A percentile compares a stretch with the other conserved stretches of the same genome.
These are phyloP conservation scores for Taphrina betulina DNA, from an alignment of 1,139 yeast species.

Conservation along the genomic window DNA sequence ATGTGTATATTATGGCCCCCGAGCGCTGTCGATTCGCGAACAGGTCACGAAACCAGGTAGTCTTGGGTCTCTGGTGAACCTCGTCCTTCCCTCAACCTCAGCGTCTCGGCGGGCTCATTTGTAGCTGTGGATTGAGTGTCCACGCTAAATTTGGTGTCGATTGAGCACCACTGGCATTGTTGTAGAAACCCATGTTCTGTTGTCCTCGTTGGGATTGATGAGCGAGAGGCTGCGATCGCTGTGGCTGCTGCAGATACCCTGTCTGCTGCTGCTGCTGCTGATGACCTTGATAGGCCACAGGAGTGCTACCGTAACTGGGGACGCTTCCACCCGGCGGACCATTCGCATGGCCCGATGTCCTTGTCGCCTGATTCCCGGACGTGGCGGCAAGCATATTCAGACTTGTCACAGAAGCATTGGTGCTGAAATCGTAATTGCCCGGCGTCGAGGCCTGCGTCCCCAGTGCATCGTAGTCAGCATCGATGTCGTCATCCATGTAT, in stretches of 20 bases:
- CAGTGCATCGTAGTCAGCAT: conserved; percentile 17
- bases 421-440: conserved; percentile 24
- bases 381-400: conserved; percentile 12
- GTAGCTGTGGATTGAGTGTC: background rate
- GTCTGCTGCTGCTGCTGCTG: background rate
- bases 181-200: background rate
- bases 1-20: too few relatives aligned
- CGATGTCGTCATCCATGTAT: conserved; percentile 18
- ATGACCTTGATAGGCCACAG: background rate
- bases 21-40: too few relatives aligned
- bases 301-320: background rate
- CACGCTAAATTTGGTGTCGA: conserved; percentile 29
- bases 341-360: background rate
- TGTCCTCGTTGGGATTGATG: background rate
- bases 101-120: background rate
- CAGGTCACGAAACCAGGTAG: too few relatives aligned
- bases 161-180: conserved; percentile 22
- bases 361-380: background rate
- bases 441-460: conserved; percentile 30
- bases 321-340: background rate
- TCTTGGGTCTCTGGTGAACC: too few relatives aligned
- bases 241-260: conserved; percentile 5
- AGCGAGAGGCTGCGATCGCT: background rate
- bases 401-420: conserved; percentile 27
- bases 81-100: too few relatives aligned